phyloP scores from a whole-genome alignment of 805 yeast species.

The Yueomyces sp. region DNA sequence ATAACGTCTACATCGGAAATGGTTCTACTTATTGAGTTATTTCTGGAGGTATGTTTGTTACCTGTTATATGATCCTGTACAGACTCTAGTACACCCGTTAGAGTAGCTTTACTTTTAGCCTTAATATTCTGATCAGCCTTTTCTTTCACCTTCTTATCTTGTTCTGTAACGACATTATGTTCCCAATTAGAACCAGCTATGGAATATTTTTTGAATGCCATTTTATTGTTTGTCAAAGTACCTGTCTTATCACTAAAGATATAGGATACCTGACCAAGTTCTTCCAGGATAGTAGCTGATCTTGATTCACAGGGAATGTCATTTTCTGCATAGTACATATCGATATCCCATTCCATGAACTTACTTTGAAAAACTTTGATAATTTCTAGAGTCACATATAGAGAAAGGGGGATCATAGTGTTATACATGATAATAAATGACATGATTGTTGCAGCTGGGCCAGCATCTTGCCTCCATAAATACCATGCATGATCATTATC shows the following conservation, averaged over 20 bases:
- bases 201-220: slow-evolving; percentile 83
- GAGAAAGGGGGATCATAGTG: slow-evolving; percentile 85
- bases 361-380: slow-evolving; percentile 79
- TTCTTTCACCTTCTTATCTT: background rate
- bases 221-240: slow-evolving; percentile 84
- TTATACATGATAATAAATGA: slow-evolving; percentile 95
- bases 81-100: background rate
- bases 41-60: background rate
- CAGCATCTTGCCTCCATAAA: slow-evolving; percentile 55
- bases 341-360: slow-evolving; percentile 78
- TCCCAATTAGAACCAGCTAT: slow-evolving; percentile 84
- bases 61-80: background rate
- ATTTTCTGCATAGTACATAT: slow-evolving; percentile 77
- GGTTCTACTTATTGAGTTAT: background rate
- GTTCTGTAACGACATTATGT: slow-evolving; percentile 47
- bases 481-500: slow-evolving; percentile 55
- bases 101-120: background rate
- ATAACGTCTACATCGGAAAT: slow-evolving; percentile 11
- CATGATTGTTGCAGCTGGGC: slow-evolving; percentile 82
- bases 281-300: slow-evolving; percentile 91
- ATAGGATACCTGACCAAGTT: slow-evolving; percentile 91
- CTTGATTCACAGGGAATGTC: slow-evolving; percentile 91
- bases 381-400: slow-evolving; percentile 93
- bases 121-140: background rate
- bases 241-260: slow-evolving; percentile 96